These are phyloP conservation scores for Vitis hybrid DNA, from an alignment of 177 flowering plant species.

Conservation along the genomic window DNA sequence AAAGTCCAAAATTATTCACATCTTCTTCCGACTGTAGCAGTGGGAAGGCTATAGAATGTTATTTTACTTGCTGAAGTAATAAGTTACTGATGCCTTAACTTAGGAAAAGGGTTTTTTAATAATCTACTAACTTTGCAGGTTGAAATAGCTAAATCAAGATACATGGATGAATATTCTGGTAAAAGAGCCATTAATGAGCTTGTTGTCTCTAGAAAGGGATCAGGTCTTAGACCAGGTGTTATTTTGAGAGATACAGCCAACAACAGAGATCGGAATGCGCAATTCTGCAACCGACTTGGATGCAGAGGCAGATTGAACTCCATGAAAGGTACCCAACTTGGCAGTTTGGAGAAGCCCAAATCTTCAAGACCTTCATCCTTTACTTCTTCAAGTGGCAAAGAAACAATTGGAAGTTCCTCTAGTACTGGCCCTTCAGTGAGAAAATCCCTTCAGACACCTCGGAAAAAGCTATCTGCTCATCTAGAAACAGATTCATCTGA, in stretches of 20 bases:
- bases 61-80: not conserved
- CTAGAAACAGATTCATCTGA: slow-evolving; percentile 48
- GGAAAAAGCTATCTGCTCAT: slow-evolving; percentile 30
- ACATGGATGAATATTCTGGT: slow-evolving; percentile 61
- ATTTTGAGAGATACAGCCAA: slow-evolving; percentile 45
- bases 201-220: slow-evolving; percentile 43
- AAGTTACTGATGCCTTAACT: not conserved
- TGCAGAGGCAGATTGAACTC: slow-evolving; percentile 69
- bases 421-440: slow-evolving; percentile 27
- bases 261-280: slow-evolving; percentile 39
- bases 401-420: slow-evolving; percentile 60
- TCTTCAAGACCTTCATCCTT: slow-evolving; percentile 35
- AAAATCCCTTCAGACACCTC: slow-evolving; percentile 30
- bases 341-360: slow-evolving; percentile 41
- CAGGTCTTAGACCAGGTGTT: slow-evolving; percentile 33
- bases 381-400: slow-evolving; percentile 56
- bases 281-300: slow-evolving; percentile 62
- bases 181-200: slow-evolving; percentile 41
- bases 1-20: no score
- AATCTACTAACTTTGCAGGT: slow-evolving; percentile 12
- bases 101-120: not conserved
- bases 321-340: slow-evolving; percentile 32
- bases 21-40: no score
- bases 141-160: not conserved
- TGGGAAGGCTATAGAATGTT: not conserved